Evolutionary conservation across 1,284 basidiomycete species (phyloP).

Genomic region (Apiotrichum sp.): DNA sequence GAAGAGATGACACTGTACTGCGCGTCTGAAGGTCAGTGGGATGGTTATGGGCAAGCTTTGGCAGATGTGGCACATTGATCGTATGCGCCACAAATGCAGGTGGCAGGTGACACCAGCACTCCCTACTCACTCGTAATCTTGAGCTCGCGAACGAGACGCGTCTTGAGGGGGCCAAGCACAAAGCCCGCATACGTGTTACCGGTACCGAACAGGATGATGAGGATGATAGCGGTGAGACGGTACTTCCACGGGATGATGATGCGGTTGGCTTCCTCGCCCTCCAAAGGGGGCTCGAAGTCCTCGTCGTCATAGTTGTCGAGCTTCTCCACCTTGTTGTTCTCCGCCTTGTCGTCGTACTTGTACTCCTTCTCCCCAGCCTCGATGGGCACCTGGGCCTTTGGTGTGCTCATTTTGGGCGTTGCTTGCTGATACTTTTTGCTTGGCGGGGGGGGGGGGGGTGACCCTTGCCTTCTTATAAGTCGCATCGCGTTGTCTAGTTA

Average conservation of each 20-base stretch:
- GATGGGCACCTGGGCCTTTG: no score
- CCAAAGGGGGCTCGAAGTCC: neutral
- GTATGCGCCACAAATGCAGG: neutral
- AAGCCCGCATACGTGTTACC: constrained; percentile 26
- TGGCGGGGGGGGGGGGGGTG: no score
- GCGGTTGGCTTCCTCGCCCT: neutral
- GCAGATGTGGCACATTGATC: no score
- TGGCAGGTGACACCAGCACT: constrained; percentile 1
- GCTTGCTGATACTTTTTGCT: no score
- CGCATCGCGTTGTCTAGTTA: no score
- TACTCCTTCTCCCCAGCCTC: neutral
- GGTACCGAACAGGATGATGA: constrained; percentile 35
- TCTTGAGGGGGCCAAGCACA: constrained; percentile 40
- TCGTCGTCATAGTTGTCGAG: neutral
- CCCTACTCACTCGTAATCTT: constrained; percentile 31
- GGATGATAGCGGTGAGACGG: constrained; percentile 20
- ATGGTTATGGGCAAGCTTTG: no score
- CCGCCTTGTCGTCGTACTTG: neutral
- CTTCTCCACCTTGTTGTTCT: neutral
- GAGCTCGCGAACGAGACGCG: constrained; percentile 36
- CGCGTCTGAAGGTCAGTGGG: constrained; percentile 27
- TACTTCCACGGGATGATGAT: constrained; percentile 7
- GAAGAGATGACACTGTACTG: constrained; percentile 45
- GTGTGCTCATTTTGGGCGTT: no score
- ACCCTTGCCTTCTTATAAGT: no score